phyloP scores from a whole-genome alignment of 2,329 filamentous ascomycete species.

The Aaosphaeria pasadenensis region DNA sequence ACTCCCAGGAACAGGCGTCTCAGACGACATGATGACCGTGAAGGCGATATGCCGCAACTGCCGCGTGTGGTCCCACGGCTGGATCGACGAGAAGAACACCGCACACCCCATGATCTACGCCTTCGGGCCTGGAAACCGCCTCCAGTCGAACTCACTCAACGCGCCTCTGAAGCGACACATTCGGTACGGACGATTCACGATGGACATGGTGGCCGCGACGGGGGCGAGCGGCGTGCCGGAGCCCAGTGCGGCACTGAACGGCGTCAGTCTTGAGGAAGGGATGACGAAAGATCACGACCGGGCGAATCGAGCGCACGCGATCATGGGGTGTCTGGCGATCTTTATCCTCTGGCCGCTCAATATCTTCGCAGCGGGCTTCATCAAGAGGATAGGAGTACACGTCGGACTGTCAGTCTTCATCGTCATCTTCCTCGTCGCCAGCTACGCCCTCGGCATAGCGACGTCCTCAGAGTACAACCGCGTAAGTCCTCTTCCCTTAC shows the following conservation, averaged over 20 bases:
- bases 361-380: conserved; percentile 35
- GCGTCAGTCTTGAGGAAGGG: conserved; percentile 20
- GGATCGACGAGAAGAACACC: conserved; percentile 28
- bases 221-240: conserved; percentile 33
- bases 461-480: conserved; percentile 39
- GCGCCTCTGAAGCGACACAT: conserved; percentile 38
- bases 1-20: conserved; percentile 28
- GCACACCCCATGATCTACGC: conserved; percentile 43
- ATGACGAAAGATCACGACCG: conserved; percentile 24
- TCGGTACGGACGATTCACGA: conserved; percentile 39
- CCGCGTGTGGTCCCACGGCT: conserved; percentile 34
- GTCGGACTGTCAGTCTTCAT: conserved; percentile 39
- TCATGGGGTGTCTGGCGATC: conserved; percentile 30
- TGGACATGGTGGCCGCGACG: conserved; percentile 40
- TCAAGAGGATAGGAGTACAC: conserved; percentile 42
- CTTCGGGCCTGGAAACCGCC: conserved; percentile 31
- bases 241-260: conserved; percentile 11
- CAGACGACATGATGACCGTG: conserved; percentile 36
- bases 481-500: conserved; percentile 22
- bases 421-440: conserved; percentile 35
- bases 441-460: conserved; percentile 42
- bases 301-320: conserved; percentile 26
- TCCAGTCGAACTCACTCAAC: conserved; percentile 25
- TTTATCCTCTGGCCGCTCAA: conserved; percentile 32
- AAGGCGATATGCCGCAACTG: conserved; percentile 40